Base-by-base conservation (phyloP, 148 eudicot species). In the Agrostemma githago region DNA sequence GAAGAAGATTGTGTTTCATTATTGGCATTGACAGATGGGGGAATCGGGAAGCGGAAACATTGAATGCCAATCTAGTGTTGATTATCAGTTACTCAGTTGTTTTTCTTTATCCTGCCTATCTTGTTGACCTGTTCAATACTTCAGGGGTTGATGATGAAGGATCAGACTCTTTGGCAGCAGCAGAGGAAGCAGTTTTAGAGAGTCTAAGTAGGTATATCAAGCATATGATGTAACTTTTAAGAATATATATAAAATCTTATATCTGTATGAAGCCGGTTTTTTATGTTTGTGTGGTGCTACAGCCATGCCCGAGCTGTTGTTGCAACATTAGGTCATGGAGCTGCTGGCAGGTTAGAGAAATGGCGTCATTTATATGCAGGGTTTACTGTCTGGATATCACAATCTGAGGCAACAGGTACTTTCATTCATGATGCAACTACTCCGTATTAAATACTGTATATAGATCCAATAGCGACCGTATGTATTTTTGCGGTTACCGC, bases 331-430 rank as follows among this genome's bases (percentile, higher is more conserved):
- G 98, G 96, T 69, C 83, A 85, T 76, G 98, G 98, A 71, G 89
- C 92, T 74, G 96, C 97, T 72, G 79, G 84, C 42, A 84, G 77
- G 58, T 74, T 83, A 39, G 84, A 87, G 80, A 75, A 86, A 79
- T 94, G 97, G 97, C 87, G 81, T 73, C 92, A 94, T 85, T 92
- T 94, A 71, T 88, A 87, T 80, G 80, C 96, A 0, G 98, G 96
- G 76, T 94, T 94, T 76, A 88, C 96, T 2, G 87, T 94, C 20
- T 94, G 98, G 98, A 79, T 94, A 60, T 94, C 92, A 39, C 83
- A 83, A 66, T 91, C 96, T 67, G 85, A 85, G 71, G 92, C 93
- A 57, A 78, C 78, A 76, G 92, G 98, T 88, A 77, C 68, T 46
- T 68, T 44, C 43, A 41, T 16, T 9, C 61, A 57, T 16, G 19